Base-by-base conservation (phyloP, 331 rosid species). In the Pyracantha coccinea region DNA sequence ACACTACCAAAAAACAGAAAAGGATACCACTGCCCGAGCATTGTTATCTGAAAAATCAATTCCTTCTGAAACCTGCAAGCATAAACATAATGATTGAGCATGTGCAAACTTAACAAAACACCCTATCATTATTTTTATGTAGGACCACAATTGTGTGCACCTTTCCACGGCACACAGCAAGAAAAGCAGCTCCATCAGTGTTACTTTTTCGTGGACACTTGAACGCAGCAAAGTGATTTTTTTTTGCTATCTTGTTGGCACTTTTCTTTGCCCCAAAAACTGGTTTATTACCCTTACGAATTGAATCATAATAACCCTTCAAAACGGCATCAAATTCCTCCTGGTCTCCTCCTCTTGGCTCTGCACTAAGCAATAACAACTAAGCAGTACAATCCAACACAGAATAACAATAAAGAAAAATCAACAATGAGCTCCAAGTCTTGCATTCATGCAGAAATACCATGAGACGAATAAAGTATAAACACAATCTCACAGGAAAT, bases 161-260 rank as follows among this genome's bases (percentile, higher is more conserved):
- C 99, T 94, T 94, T 88, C 99, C 99, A 72, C 99, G 92, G 83
- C 89, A 94, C 71, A 94, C 99, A 21, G 96, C 99, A 72, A 94
- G 87, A 54, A 94, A 85, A 71, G 96, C 96, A 55, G 96, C 96
- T 81, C 98, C 98, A 77, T 82, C 84, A 66, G 78, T 73, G 58
- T 75, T 79, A 69, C 72, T 70, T 67, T 63, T 79, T 65, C 83
- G 78, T 44, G 57, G 73, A 68, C 82, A 76, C 73, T 84, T 85
- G 58, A 75, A 82, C 17, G 75, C 77, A 27, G 79, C 71, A 29
- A 70, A 69, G 69, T 74, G 82, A 83, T 15, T 72, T 57, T 57
- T 63, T 4, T 5, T 84, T 77, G 53, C 75, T 74, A 57, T 74
- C 78, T 76, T 88, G 81, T 83, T 91, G 68, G 77, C 79, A 85